Percentiles rank a stretch among this genome's conserved stretches.
Conservation (phyloP, 768 basidiomycete species). For the Fistulinella prunicolor region DNA sequence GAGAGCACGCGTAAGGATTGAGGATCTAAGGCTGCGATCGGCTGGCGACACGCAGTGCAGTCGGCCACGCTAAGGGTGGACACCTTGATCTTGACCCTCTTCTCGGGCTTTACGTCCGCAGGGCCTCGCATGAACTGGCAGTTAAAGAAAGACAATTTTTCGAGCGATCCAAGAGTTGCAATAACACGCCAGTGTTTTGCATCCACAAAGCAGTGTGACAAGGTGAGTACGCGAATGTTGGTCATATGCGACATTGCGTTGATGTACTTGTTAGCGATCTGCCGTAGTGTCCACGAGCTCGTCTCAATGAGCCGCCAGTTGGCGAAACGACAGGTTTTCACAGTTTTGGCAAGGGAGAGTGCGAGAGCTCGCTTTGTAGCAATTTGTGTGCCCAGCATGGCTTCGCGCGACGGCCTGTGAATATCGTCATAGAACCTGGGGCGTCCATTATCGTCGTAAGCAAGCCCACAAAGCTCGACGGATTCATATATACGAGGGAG, state of each 20-base stretch:
- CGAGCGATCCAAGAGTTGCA: not conserved
- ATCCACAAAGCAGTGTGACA: not conserved
- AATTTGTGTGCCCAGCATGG: too few relatives aligned
- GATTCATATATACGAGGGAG: not conserved
- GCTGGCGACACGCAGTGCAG: not conserved
- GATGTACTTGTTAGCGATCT: not conserved
- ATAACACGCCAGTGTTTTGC: not conserved
- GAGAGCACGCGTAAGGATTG: not conserved
- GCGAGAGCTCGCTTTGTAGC: too few relatives aligned
- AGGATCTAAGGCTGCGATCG: not conserved
- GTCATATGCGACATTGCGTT: not conserved
- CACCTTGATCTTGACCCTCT: not conserved
- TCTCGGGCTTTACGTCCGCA: not conserved
- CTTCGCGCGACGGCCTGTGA: too few relatives aligned
- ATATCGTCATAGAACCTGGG: too few relatives aligned
- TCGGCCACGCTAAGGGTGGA: not conserved
- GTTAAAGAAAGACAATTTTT: not conserved
- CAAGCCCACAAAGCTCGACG: not conserved
- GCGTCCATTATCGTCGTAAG: too few relatives aligned
- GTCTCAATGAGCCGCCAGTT: too few relatives aligned
- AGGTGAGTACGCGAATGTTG: not conserved
- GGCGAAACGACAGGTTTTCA: too few relatives aligned
- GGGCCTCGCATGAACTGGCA: not conserved
- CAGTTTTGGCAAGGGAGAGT: too few relatives aligned
- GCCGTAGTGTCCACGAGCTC: too few relatives aligned